Percentiles rank a stretch among this genome's conserved stretches.
These are phyloP conservation scores for Malus hybrid DNA, from an alignment of 331 rosid genomes.

Conservation along the genomic window DNA sequence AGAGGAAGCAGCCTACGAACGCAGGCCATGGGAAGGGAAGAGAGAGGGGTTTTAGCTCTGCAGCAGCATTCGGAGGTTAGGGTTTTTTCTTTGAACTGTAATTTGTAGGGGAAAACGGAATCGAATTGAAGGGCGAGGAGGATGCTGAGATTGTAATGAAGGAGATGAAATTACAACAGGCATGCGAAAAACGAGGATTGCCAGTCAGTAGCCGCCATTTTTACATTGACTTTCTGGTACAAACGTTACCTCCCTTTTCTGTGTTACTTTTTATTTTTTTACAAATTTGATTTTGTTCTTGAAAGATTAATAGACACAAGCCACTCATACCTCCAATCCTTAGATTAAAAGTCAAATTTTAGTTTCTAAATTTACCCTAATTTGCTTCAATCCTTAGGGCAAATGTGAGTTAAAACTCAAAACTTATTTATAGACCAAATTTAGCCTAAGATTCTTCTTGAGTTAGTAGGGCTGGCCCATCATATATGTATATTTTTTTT, in stretches of 20 bases:
- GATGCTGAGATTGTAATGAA: not conserved
- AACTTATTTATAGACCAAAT: too few species aligned
- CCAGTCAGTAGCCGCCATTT: not conserved
- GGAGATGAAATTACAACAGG: too few species aligned
- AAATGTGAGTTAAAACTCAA: too few species aligned
- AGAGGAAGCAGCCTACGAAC: slow-evolving; percentile 41
- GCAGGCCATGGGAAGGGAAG: slow-evolving; percentile 42
- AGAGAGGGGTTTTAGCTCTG: slow-evolving; percentile 2
- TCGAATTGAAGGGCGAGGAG: not conserved
- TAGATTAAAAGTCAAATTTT: too few species aligned
- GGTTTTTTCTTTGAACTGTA: not conserved
- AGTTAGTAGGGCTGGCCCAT: too few species aligned
- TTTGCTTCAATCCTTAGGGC: rapidly evolving
- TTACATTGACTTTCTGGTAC: too few species aligned
- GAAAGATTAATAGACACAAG: too few species aligned
- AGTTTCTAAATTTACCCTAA: too few species aligned
- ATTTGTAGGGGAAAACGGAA: not conserved
- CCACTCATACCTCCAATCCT: rapidly evolving
- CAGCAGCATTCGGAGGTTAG: not conserved
- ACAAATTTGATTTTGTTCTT: too few species aligned
- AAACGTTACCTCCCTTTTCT: too few species aligned
- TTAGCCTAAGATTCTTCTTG: rapidly evolving
- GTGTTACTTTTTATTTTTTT: too few species aligned
- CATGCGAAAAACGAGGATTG: not conserved
- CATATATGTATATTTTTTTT: too few species aligned